Conservation (phyloP, 2,329 filamentous ascomycete genomes). For the Alternaria brassicae region DNA sequence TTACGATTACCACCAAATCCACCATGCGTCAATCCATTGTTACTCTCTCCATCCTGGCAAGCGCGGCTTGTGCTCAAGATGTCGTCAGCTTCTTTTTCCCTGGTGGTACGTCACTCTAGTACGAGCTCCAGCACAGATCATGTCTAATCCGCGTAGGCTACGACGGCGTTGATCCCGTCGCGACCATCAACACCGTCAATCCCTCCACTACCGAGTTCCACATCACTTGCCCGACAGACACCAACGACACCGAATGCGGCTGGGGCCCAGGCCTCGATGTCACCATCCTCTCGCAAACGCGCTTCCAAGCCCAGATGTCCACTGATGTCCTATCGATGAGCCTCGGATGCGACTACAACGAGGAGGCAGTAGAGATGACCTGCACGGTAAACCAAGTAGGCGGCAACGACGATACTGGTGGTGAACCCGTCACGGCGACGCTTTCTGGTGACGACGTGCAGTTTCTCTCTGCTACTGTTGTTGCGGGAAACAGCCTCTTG, state of each 20-base stretch:
- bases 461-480: conserved; percentile 33
- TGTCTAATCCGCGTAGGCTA: conserved; percentile 12
- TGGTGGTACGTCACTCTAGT: conserved; percentile 23
- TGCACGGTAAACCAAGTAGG: conserved; percentile 34
- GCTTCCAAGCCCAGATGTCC: conserved; percentile 30
- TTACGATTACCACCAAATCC: conserved; percentile 4
- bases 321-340: conserved; percentile 29
- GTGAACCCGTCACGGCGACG: conserved; percentile 20
- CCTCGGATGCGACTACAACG: conserved; percentile 37
- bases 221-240: conserved; percentile 32
- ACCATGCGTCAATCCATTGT: conserved; percentile 35
- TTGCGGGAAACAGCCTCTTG: conserved; percentile 32
- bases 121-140: background rate
- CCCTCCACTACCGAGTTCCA: conserved; percentile 33
- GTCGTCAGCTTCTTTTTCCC: conserved; percentile 32
- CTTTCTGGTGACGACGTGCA: conserved; percentile 27
- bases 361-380: conserved; percentile 28
- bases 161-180: conserved; percentile 31
- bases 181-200: conserved; percentile 29
- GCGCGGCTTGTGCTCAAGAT: conserved; percentile 25
- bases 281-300: conserved; percentile 30
- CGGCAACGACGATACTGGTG: conserved; percentile 18
- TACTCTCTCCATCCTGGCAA: conserved; percentile 27
- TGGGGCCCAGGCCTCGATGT: conserved; percentile 30
- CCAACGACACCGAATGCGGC: conserved; percentile 33